Evolutionary conservation across 1,284 basidiomycete genomes (phyloP).

Genomic region (Phellinidium pouzarii): DNA sequence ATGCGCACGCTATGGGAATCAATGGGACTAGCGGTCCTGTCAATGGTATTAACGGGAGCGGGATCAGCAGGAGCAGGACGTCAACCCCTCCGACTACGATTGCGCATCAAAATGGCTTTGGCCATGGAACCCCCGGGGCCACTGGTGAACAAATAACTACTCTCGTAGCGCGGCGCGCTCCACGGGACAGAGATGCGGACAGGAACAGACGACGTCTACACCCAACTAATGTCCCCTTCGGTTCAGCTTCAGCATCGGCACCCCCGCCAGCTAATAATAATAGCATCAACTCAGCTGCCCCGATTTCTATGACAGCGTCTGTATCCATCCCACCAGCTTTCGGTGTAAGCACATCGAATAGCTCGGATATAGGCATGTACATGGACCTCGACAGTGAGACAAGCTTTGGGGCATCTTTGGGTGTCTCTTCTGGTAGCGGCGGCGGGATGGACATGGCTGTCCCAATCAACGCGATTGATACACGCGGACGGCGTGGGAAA

Average conservation of each 20-base stretch:
- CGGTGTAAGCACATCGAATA: slow-evolving; percentile 3
- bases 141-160: slow-evolving; percentile 59
- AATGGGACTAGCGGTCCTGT: slow-evolving; percentile 4
- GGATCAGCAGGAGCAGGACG: slow-evolving; percentile 14
- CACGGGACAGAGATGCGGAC: slow-evolving; percentile 21
- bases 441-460: slow-evolving; percentile 42
- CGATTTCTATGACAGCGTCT: slow-evolving; percentile 28
- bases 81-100: slow-evolving; percentile 40
- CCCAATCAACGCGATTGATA: slow-evolving; percentile 44
- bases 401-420: slow-evolving; percentile 23
- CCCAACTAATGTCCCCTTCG: slow-evolving; percentile 35
- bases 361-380: slow-evolving; percentile 8
- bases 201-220: slow-evolving; percentile 65
- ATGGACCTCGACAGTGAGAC: slow-evolving; percentile 21
- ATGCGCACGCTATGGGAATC: slow-evolving; percentile 42
- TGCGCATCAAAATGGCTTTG: slow-evolving; percentile 32
- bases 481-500: slow-evolving; percentile 20
- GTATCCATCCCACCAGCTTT: slow-evolving; percentile 3
- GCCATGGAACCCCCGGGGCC: slow-evolving; percentile 25
- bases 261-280: neutral
- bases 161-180: slow-evolving; percentile 59
- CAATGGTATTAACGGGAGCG: slow-evolving; percentile 23
- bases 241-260: slow-evolving; percentile 20
- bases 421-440: too few relatives aligned
- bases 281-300: neutral